phyloP scores from a whole-genome alignment of 2,329 filamentous ascomycete species.

The Laburnicola sp. region DNA sequence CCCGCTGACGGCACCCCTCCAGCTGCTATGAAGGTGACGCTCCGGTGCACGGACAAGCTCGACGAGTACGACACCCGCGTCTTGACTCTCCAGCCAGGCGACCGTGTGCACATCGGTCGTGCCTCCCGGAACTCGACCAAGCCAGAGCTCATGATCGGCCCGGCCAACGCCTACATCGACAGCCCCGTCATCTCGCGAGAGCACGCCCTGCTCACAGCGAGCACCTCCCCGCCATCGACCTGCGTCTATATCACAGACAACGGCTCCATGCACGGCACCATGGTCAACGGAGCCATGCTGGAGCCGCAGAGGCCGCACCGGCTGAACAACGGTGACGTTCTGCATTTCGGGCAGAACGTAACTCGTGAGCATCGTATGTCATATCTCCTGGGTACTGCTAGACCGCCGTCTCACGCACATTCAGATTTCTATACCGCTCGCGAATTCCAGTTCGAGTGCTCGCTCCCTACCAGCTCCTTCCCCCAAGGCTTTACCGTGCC shows the following conservation, averaged over 20 bases:
- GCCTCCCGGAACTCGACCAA: constrained; percentile 47
- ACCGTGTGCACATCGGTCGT: constrained; percentile 46
- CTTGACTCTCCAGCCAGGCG: constrained; percentile 31
- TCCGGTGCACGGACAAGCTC: constrained; percentile 43
- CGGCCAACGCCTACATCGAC: constrained; percentile 68
- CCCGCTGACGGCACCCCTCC: constrained; percentile 15
- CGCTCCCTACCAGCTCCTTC: constrained; percentile 17
- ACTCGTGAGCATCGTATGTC: constrained; percentile 39
- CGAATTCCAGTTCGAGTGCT: constrained; percentile 35
- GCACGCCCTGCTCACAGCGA: constrained; percentile 58
- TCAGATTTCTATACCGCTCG: constrained; percentile 38
- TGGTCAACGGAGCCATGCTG: constrained; percentile 51
- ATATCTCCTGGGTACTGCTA: not conserved
- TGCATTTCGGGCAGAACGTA: constrained; percentile 45
- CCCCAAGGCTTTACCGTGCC: constrained; percentile 39
- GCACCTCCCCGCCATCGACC: constrained; percentile 19
- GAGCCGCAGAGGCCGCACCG: constrained; percentile 22
- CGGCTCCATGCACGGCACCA: constrained; percentile 66
- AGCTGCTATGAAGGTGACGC: constrained; percentile 37
- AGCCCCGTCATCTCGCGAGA: constrained; percentile 71
- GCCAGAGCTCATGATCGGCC: constrained; percentile 46
- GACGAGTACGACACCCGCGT: constrained; percentile 43
- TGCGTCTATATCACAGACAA: constrained; percentile 57
- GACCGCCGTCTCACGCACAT: constrained; percentile 12
- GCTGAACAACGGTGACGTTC: constrained; percentile 36